phyloP scores from a whole-genome alignment of 306 rosid species.

The Prunus dulcis region DNA sequence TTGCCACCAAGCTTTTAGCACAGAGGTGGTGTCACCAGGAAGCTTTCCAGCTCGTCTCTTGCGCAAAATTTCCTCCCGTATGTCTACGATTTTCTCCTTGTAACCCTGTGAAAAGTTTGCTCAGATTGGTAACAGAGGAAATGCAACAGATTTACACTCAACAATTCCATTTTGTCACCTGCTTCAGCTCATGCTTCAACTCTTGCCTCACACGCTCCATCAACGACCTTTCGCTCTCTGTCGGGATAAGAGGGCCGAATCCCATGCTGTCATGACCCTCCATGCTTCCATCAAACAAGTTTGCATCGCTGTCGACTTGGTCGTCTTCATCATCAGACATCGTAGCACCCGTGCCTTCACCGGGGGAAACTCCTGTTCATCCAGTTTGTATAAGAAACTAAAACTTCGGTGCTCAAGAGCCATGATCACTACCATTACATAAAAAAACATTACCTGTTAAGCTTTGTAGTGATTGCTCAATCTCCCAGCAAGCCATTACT shows the following conservation, averaged over 20 bases:
- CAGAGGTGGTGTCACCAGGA: constrained; percentile 98
- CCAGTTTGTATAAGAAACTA: constrained; percentile 14
- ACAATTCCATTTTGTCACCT: constrained; percentile 40
- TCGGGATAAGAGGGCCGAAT: constrained; percentile 94
- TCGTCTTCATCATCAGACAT: constrained; percentile 98
- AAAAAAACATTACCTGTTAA: constrained; percentile 60
- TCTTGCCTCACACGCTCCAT: constrained; percentile 99
- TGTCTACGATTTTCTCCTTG: constrained; percentile 95
- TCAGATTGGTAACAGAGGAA: not conserved
- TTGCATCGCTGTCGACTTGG: constrained; percentile 78
- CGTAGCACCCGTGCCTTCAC: constrained; percentile 98
- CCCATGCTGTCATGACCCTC: constrained; percentile 89
- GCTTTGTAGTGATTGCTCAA: constrained; percentile 92
- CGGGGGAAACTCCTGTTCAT: constrained; percentile 83
- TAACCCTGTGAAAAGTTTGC: constrained; percentile 52
- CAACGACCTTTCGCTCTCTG: constrained; percentile 94
- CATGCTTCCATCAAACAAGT: constrained; percentile 73
- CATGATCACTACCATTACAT: not conserved
- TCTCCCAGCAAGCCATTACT: constrained; percentile 99
- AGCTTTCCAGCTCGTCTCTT: constrained; percentile 99
- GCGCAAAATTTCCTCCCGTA: constrained; percentile 92
- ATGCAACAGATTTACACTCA: not conserved
- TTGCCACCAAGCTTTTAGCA: constrained; percentile 95
- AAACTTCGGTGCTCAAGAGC: not conserved
- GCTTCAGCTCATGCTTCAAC: constrained; percentile 86